Conservation (phyloP, 768 basidiomycete genomes). For the Strobilomyces echinocephalus region DNA sequence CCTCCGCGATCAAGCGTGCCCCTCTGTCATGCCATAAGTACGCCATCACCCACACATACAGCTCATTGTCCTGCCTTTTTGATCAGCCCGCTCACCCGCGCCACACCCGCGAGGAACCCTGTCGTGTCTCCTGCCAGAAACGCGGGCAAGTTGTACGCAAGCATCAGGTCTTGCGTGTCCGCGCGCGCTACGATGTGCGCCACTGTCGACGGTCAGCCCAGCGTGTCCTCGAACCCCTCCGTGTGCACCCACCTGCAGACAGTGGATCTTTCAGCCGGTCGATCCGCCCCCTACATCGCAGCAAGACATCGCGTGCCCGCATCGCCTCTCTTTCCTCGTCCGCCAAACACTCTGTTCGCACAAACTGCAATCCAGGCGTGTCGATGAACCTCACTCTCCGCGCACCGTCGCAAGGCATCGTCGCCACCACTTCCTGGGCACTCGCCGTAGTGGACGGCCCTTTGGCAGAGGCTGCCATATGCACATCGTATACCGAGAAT, state of each 20-base stretch:
- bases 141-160: conserved; percentile 80
- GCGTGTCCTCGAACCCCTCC: neutral
- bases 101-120: conserved; percentile 73
- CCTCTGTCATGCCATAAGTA: conserved; percentile 41
- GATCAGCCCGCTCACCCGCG: conserved; percentile 67
- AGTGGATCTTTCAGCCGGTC: conserved; percentile 81
- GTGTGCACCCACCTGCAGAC: conserved; percentile 51
- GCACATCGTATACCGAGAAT: conserved; percentile 51
- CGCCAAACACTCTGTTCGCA: conserved; percentile 39
- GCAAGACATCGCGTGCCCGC: conserved; percentile 64
- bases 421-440: conserved; percentile 56
- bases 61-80: conserved; percentile 55
- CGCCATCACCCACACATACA: neutral
- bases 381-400: conserved; percentile 65
- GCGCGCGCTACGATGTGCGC: conserved; percentile 64
- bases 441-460: conserved; percentile 67
- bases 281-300: conserved; percentile 74
- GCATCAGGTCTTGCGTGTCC: conserved; percentile 78
- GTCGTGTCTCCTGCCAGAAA: conserved; percentile 63
- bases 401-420: conserved; percentile 37
- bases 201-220: conserved; percentile 39
- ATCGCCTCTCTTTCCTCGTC: conserved; percentile 20
- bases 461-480: conserved; percentile 45
- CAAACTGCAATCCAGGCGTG: conserved; percentile 71
- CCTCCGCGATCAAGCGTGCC: conserved; percentile 68